Evolutionary conservation across 352 stramenopile species (phyloP).

Genomic region (Globisporangium paroecandrum): DNA sequence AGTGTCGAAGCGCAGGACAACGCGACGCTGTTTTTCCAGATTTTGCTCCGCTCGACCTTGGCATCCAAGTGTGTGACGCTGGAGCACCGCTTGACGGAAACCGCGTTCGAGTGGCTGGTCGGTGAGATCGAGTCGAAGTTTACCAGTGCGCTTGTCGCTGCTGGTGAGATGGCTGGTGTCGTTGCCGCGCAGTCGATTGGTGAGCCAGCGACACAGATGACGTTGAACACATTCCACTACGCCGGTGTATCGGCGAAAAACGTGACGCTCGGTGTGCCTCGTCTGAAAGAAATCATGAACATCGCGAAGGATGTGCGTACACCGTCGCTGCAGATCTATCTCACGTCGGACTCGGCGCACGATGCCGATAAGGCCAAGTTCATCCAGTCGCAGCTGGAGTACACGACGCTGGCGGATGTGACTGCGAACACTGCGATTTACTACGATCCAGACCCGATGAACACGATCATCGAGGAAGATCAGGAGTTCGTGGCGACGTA

Average conservation of each 20-base stretch:
- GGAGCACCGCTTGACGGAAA: conserved; percentile 94
- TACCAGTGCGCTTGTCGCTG: conserved; percentile 91
- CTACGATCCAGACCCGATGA: conserved; percentile 98
- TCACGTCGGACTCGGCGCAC: conserved; percentile 87
- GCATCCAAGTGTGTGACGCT: conserved; percentile 96
- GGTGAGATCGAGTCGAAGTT: conserved; percentile 98
- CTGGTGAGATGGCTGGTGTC: conserved; percentile 98
- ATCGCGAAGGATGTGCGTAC: conserved; percentile 98
- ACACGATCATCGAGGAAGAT: conserved; percentile 96
- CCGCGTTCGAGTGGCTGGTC: conserved; percentile 94
- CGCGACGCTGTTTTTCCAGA: conserved; percentile 97
- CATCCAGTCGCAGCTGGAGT: conserved; percentile 95
- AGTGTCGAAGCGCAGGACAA: conserved; percentile 97
- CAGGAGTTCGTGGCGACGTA: conserved; percentile 97
- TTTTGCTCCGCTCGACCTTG: conserved; percentile 95
- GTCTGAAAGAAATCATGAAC: conserved; percentile 99
- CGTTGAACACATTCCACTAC: conserved; percentile 99
- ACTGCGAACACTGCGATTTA: conserved; percentile 97
- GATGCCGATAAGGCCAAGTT: conserved; percentile 87
- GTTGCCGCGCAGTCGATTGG: conserved; percentile 99
- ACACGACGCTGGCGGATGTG: conserved; percentile 96
- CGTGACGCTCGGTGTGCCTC: conserved; percentile 98
- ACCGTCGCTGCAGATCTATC: conserved; percentile 94
- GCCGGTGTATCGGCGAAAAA: conserved; percentile 99
- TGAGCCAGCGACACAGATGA: conserved; percentile 99